phyloP scores from a whole-genome alignment of 1,139 yeast species.

The Geotrichum klebahnii region DNA sequence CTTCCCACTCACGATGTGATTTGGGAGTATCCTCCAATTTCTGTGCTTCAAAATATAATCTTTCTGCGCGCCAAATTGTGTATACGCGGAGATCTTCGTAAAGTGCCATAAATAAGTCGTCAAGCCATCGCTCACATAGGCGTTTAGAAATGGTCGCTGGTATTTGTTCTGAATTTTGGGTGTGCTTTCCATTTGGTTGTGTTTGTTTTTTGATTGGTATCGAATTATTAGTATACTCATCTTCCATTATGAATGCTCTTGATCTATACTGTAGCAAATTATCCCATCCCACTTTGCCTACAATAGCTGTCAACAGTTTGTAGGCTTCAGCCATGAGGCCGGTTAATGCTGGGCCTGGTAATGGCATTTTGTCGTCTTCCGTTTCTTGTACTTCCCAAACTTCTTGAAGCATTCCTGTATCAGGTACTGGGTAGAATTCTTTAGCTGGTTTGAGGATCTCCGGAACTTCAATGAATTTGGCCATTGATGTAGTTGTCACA shows the following conservation, averaged over 20 bases:
- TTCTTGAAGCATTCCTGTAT: slow-evolving; percentile 58
- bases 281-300: slow-evolving; percentile 79
- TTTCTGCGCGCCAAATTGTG: slow-evolving; percentile 88
- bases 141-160: slow-evolving; percentile 48
- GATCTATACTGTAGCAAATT: slow-evolving; percentile 71
- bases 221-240: too few species aligned
- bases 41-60: slow-evolving; percentile 69
- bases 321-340: slow-evolving; percentile 75
- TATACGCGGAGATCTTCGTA: slow-evolving; percentile 86
- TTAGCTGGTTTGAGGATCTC: slow-evolving; percentile 63
- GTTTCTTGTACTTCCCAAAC: slow-evolving; percentile 53
- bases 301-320: slow-evolving; percentile 67
- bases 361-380: slow-evolving; percentile 47
- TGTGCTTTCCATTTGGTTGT: slow-evolving; percentile 18
- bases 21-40: slow-evolving; percentile 63
- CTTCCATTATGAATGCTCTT: slow-evolving; percentile 90
- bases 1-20: slow-evolving; percentile 89
- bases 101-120: slow-evolving; percentile 75
- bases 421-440: slow-evolving; percentile 69
- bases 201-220: slow-evolving; percentile 40
- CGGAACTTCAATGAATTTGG: slow-evolving; percentile 42
- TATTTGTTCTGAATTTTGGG: neutral
- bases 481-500: slow-evolving; percentile 39
- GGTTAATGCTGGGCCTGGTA: slow-evolving; percentile 70
- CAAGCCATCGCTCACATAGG: slow-evolving; percentile 92